Base-by-base conservation (phyloP, 495 filamentous ascomycete genomes). In the Lineolata rhizophorae region DNA sequence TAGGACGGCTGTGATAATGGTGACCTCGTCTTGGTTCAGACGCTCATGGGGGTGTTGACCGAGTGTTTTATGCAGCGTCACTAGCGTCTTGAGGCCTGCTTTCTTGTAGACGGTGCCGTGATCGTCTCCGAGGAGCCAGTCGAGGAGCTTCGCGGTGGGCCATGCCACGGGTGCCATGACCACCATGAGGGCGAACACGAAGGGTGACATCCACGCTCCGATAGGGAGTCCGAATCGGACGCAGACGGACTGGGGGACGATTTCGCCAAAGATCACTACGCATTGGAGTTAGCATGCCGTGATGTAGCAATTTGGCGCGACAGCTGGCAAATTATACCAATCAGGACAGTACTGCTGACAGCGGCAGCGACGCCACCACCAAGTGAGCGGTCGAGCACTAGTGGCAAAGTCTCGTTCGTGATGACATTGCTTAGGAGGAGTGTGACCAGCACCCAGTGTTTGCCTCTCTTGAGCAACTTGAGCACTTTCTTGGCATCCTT, bases 391-490 rank as follows among this genome's bases (percentile, higher is more conserved):
- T 97, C 87, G 11, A 97, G 65, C 14, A 95, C 78, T 31, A 97
- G 91, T 16, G 87, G 87, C 5, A 97, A 65, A 0, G 87, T 87
- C 55, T 95, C 87, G 53, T 97, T 97, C 31, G 91, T 92, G 44
- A 97, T 94, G 45, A 95, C 87, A 54, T 97, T 97, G 43, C 81
- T 78, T 30, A 97, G 57, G 3, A 97, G 65, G 19, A 97, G 58
- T 9, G 87, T 97, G 20, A 97, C 87, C 33, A 97, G 59, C n/a
- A 97, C 87, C 87, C 87, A 97, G 53, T 97, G 87, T 45, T 97
- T 97, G 26, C 87, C 90, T 29, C 65, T 70, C 36, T 85, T 71
- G 28, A 97, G 52, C 11, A 97, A 59, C 17, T 67, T 65, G 37
- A 83, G 65, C 1, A 97, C 87, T 38, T 67, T 72, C 17, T 60